Base-by-base conservation (phyloP, 2,329 filamentous ascomycete species). In the Pseudogymnoascus sp. region DNA sequence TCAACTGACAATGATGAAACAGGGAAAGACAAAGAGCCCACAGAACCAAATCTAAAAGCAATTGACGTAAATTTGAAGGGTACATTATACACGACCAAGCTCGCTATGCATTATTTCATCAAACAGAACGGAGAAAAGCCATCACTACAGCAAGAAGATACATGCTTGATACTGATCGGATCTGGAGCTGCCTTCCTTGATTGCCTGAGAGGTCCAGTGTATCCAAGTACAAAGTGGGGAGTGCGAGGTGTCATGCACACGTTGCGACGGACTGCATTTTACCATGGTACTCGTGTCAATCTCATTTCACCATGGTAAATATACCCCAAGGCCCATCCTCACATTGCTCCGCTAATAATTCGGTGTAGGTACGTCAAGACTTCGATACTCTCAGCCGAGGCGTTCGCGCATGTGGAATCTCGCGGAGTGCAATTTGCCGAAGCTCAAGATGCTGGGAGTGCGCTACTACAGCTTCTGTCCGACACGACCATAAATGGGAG, bases 181-280 rank as follows among this genome's bases (percentile, higher is more conserved):
- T 75, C 72, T 23, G 67, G 74, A 7, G 73, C 72, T 0, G 74
- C 71, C 7, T 77, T 72, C 59, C 64, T 76, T 11, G 74, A 74
- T 62, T 67, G 71, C 44, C 71, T 72, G 0, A 68, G 72, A 7
- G 68, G 66, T 4, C 66, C 72, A n/a, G 71, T 73, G 61, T 78
- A 78, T 66, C 66, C 68, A 31, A 69, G 69, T 3, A 73, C 72
- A 13, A 77, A 77, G 64, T 77, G 73, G 68, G 75, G 69, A 3
- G 69, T 74, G 61, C 69, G 75, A 53, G 74, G 75, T 1, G 72
- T 77, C n/a, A 74, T 77, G 72, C 73, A 73, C 64, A 68, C 71
- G 10, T 63, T 77, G 44, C 64, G 75, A 38, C 66, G 71, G 26
- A 75, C 72, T 5, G 66, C 70, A 3, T 72, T 69, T 62, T 69